phyloP scores from a whole-genome alignment of 2,329 filamentous ascomycete genomes.

The Sarocladium brachiariae region DNA sequence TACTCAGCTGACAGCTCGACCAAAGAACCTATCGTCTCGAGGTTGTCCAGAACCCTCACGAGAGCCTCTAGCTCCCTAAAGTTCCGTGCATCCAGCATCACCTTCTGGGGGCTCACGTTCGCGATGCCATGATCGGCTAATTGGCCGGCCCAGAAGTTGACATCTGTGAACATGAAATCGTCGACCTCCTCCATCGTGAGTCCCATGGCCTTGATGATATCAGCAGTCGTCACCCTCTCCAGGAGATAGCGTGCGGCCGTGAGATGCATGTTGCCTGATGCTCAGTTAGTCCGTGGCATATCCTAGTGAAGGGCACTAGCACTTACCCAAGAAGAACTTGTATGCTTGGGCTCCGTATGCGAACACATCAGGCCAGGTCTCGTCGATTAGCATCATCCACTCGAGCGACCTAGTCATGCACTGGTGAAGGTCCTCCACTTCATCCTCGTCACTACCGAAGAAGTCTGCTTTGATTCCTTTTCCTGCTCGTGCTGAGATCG shows the following conservation, averaged over 20 bases:
- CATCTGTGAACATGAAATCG: slow-evolving; percentile 31
- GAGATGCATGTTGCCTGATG: slow-evolving; percentile 41
- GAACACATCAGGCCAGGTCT: slow-evolving; percentile 66
- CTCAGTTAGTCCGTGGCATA: background rate
- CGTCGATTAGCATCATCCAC: slow-evolving; percentile 74
- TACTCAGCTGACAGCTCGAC: slow-evolving; percentile 47
- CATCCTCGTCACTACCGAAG: slow-evolving; percentile 53
- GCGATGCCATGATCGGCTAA: slow-evolving; percentile 28
- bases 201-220: slow-evolving; percentile 37
- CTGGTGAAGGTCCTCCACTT: slow-evolving; percentile 56
- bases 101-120: slow-evolving; percentile 31
- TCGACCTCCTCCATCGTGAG: slow-evolving; percentile 28
- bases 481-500: slow-evolving; percentile 34
- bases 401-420: slow-evolving; percentile 71
- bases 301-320: background rate
- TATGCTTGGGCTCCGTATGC: slow-evolving; percentile 65
- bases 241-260: slow-evolving; percentile 48
- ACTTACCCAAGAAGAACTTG: slow-evolving; percentile 76
- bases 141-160: slow-evolving; percentile 32
- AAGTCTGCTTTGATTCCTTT: slow-evolving; percentile 65
- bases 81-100: slow-evolving; percentile 50
- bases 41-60: slow-evolving; percentile 55
- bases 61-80: slow-evolving; percentile 65
- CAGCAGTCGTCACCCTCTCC: slow-evolving; percentile 42
- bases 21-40: slow-evolving; percentile 59